A percentile compares a stretch with the other conserved stretches of the same genome.
These are phyloP conservation scores for Naegleria lovaniensis DNA, from an alignment of 208 protist species.

Conservation along the genomic window DNA sequence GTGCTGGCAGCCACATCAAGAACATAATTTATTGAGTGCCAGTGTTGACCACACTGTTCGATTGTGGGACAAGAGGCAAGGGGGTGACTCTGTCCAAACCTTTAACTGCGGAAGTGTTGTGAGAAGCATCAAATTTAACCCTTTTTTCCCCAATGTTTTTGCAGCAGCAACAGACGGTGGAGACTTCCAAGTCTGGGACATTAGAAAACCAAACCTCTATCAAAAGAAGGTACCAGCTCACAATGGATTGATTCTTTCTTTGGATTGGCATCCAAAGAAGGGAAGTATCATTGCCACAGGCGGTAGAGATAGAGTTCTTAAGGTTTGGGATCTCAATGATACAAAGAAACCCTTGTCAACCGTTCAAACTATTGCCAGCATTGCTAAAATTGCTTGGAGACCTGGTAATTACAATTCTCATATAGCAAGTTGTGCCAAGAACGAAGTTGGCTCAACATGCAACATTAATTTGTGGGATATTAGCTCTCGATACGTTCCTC, in stretches of 20 bases:
- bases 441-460: background rate
- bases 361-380: constrained; percentile 20
- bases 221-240: background rate
- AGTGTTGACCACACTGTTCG: background rate
- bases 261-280: constrained; percentile 24
- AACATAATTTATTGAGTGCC: background rate
- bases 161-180: background rate
- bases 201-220: background rate
- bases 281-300: background rate
- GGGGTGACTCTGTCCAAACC: background rate
- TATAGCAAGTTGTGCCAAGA: background rate
- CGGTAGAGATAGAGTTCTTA: background rate
- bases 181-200: constrained; percentile 21
- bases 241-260: background rate
- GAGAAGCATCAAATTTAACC: background rate
- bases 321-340: background rate
- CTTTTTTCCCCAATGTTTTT: background rate
- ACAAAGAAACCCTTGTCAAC: background rate
- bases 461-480: constrained; percentile 25
- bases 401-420: background rate
- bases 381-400: constrained; percentile 10
- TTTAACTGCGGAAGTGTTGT: background rate
- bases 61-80: constrained; percentile 2
- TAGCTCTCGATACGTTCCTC: background rate
- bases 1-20: background rate